Evolutionary conservation across 345 rosid species (phyloP).

Genomic region (Mangifera indica): DNA sequence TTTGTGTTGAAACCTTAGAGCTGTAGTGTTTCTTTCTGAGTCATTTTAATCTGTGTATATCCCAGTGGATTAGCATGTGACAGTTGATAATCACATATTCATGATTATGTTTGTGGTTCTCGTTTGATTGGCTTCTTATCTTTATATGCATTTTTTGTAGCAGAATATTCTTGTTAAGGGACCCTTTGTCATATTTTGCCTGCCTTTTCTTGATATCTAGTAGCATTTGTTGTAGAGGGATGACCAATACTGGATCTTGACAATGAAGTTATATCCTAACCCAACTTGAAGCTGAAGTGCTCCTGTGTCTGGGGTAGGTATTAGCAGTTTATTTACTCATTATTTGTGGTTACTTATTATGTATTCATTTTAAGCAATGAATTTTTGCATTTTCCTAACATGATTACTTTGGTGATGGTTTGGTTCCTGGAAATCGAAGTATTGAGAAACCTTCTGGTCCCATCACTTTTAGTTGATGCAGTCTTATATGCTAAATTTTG

Average conservation of each 20-base stretch:
- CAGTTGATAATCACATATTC: neutral
- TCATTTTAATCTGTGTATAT: neutral
- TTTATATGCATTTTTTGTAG: neutral
- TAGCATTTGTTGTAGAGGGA: neutral
- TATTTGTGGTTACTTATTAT: too few relatives aligned
- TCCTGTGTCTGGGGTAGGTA: neutral
- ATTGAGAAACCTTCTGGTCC: too few relatives aligned
- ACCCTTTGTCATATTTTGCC: neutral
- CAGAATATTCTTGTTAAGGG: neutral
- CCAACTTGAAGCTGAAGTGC: neutral
- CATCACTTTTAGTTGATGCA: too few relatives aligned
- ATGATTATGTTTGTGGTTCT: neutral
- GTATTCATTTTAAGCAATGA: too few relatives aligned
- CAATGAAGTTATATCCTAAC: neutral
- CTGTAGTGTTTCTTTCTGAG: neutral
- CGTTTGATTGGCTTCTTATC: neutral
- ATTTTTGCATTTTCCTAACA: too few relatives aligned
- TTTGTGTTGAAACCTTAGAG: neutral
- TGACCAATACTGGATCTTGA: neutral
- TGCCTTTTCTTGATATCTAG: neutral
- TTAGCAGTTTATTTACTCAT: too few relatives aligned
- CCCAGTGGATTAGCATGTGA: neutral
- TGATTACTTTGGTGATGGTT: too few relatives aligned
- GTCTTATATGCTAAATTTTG: too few relatives aligned
- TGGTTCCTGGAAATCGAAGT: too few relatives aligned